Base-by-base conservation (phyloP, 371 early-diverging fungal genomes). In the Umbelopsis sp. region DNA sequence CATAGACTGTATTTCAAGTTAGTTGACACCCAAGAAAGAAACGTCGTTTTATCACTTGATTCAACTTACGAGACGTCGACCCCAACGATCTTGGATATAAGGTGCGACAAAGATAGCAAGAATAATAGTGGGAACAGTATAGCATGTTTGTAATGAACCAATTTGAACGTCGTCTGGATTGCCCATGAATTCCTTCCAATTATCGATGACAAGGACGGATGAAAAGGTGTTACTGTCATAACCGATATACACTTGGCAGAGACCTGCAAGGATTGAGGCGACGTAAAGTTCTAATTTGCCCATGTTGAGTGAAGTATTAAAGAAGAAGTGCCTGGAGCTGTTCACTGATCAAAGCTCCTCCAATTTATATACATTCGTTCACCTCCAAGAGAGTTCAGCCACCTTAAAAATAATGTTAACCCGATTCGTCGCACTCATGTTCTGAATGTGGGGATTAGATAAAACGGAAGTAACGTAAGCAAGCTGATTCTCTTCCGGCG, bases 221-320 rank as follows among this genome's bases (percentile, higher is more conserved):
- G 57, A 57, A n/a, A 57, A 57, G 10, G 57, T 35, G 32, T 29
- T 35, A 35, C 45, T 45, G 44, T 64, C 64, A n/a, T 64, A 64
- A 20, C 64, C 64, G n/a, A 64, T 64, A 44, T 64, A 64, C 12
- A 44, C 44, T 29, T 64, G 64, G 64, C 64, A 64, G 38, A 64
- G 64, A 29, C 64, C 64, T 8, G 64, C 64, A 3, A 64, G 12
- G 22, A 46, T 18, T 3, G 64, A 44, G 44, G 64, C 64, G 14
- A 64, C 1, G 20, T 64, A 64, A 7, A 64, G 64, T 18, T 24
- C n/a, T 38, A n/a, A 22, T 64, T 45, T 45, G 22, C 64, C 64
- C 64, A 64, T 64, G 14, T 48, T 48, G 41, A 41, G 2, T 10
- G 12, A 41, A 1, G 41, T 41, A 41, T 10, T 41, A 41, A 41